Conservation (phyloP, 2,329 filamentous ascomycete species). For the Diaporthe batatas region DNA sequence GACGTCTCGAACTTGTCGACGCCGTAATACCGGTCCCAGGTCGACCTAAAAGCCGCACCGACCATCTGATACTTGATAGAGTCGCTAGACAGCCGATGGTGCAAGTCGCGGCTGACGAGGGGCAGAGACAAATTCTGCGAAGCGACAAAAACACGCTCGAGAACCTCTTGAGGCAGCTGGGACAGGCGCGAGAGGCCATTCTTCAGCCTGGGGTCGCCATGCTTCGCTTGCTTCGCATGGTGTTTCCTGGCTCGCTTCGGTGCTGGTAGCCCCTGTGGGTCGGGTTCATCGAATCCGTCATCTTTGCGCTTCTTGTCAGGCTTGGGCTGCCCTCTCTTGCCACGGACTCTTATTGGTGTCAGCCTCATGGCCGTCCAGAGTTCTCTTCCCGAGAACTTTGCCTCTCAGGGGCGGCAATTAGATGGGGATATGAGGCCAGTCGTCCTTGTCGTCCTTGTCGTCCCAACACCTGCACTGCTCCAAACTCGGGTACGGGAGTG, state of each 20-base stretch:
- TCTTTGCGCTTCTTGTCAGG: constrained; percentile 44
- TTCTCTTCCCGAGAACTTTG: background rate
- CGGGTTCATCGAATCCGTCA: background rate
- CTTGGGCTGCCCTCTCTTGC: constrained; percentile 56
- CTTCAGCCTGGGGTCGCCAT: constrained; percentile 39
- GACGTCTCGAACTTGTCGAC: constrained; percentile 34
- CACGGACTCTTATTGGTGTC: constrained; percentile 63
- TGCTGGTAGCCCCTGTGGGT: constrained; percentile 5
- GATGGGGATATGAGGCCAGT: background rate
- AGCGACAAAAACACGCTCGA: constrained; percentile 65
- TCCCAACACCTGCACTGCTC: constrained; percentile 7
- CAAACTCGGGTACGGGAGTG: background rate
- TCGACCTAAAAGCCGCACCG: constrained; percentile 54
- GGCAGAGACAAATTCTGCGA: constrained; percentile 64
- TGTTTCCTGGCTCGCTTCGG: constrained; percentile 40
- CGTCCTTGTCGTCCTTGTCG: background rate
- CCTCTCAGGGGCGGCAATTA: constrained; percentile 8
- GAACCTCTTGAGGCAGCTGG: constrained; percentile 64
- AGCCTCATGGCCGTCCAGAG: constrained; percentile 55
- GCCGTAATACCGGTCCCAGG: constrained; percentile 56
- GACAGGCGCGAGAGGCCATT: constrained; percentile 49
- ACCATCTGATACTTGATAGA: constrained; percentile 53
- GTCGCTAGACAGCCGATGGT: constrained; percentile 58
- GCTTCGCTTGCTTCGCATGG: constrained; percentile 8
- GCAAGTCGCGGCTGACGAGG: constrained; percentile 58